Evolutionary conservation across 1,139 yeast species (phyloP).

Genomic region (Geotrichum bryndzae): DNA sequence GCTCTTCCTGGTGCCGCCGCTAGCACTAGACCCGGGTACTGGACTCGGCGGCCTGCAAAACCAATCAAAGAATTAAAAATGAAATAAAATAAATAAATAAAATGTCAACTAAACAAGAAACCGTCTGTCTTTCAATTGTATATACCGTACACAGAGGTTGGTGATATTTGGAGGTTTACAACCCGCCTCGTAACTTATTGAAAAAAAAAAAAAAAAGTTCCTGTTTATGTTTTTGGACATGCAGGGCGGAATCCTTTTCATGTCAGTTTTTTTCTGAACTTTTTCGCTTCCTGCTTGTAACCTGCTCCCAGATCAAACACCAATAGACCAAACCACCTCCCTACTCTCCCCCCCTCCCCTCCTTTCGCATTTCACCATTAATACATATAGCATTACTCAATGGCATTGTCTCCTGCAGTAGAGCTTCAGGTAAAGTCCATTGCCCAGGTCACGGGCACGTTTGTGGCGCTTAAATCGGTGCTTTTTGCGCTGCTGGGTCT

Average conservation of each 20-base stretch:
- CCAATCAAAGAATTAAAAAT: too few relatives aligned
- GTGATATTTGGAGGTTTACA: neutral
- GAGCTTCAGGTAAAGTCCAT: neutral
- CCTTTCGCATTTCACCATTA: neutral
- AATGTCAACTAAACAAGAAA: too few relatives aligned
- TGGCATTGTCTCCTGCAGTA: neutral
- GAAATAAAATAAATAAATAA: too few relatives aligned
- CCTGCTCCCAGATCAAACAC: neutral
- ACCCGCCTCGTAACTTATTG: neutral
- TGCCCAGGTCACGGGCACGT: constrained; percentile 21
- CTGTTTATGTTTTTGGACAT: too few relatives aligned
- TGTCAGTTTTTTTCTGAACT: neutral
- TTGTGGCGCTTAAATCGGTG: constrained; percentile 34
- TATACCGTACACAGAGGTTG: neutral
- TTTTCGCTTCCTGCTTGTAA: neutral
- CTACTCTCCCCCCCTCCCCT: too few relatives aligned
- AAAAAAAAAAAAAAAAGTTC: neutral
- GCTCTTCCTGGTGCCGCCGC: neutral
- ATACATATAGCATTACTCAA: neutral
- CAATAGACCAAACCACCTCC: neutral
- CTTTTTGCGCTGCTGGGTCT: constrained; percentile 39
- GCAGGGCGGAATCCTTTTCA: neutral
- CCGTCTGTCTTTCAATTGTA: neutral
- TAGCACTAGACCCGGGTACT: neutral
- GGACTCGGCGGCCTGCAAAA: too few relatives aligned